Percentiles rank a stretch among this genome's conserved stretches.
Conservation (phyloP, 306 rosid genomes). For the Citrullus mucosospermus region DNA sequence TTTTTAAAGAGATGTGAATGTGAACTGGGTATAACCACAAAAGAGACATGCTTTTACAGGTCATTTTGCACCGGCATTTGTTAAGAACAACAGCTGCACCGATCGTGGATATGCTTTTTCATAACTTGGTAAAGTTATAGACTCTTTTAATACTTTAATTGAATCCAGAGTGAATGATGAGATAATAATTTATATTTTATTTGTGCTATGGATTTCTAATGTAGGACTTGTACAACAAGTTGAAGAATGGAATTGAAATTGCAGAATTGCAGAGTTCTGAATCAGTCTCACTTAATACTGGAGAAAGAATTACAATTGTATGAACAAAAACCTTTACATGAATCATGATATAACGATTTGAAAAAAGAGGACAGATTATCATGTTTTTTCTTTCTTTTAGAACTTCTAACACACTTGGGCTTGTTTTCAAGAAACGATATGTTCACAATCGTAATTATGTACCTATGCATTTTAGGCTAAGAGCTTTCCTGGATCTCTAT, state of each 20-base stretch:
- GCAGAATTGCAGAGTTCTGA: conserved; percentile 48
- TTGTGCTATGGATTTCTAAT: conserved; percentile 9
- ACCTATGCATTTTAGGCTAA: conserved; percentile 41
- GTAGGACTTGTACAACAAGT: conserved; percentile 75
- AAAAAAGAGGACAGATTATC: neutral
- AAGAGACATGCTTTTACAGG: conserved; percentile 42
- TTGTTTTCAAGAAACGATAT: neutral
- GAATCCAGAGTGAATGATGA: conserved; percentile 4
- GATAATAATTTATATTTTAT: neutral
- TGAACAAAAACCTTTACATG: conserved; percentile 9
- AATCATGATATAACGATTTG: neutral
- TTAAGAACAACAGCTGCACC: conserved; percentile 69
- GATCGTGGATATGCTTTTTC: conserved; percentile 60
- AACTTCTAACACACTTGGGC: neutral
- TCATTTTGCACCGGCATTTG: conserved; percentile 91
- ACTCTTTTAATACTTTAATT: conserved; percentile 5
- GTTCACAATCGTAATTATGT: neutral
- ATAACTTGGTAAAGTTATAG: conserved; percentile 40
- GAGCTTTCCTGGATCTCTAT: conserved; percentile 64
- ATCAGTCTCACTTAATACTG: conserved; percentile 37
- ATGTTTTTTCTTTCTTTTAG: neutral
- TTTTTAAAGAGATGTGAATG: conserved; percentile 7
- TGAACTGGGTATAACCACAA: conserved; percentile 8
- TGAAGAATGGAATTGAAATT: conserved; percentile 73
- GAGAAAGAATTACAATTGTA: conserved; percentile 78